A percentile compares a stretch with the other conserved stretches of the same genome.
Conservation (phyloP, 2,329 filamentous ascomycete genomes). For the Rutstroemia sp. region DNA sequence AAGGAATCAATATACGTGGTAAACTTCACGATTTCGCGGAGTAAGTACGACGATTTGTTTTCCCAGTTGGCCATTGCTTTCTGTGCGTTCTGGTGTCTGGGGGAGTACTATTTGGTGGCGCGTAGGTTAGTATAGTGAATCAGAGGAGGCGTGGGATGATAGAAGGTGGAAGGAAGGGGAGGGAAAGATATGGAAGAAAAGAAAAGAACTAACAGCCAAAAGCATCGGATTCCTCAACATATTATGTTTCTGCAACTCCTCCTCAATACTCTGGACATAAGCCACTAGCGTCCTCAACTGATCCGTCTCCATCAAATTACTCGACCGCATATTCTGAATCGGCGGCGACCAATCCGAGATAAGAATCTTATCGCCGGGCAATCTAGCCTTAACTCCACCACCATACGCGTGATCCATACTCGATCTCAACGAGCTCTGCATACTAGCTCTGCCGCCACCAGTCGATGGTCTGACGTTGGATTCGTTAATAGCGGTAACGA, state of each 20-base stretch:
- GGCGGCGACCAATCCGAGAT: slow-evolving; percentile 88
- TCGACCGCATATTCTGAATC: slow-evolving; percentile 82
- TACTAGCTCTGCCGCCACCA: slow-evolving; percentile 28
- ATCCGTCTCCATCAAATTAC: slow-evolving; percentile 68
- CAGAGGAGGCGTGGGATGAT: not conserved
- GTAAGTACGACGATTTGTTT: slow-evolving; percentile 83
- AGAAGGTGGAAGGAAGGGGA: not conserved
- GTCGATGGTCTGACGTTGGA: slow-evolving; percentile 27
- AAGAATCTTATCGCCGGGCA: slow-evolving; percentile 77
- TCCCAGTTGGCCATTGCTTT: slow-evolving; percentile 97
- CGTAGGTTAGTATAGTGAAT: not conserved
- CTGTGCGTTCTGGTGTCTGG: slow-evolving; percentile 68
- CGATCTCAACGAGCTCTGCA: slow-evolving; percentile 55
- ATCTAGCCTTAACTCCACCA: slow-evolving; percentile 39
- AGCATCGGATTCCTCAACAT: slow-evolving; percentile 81
- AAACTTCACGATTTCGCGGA: slow-evolving; percentile 95
- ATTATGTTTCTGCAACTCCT: slow-evolving; percentile 81
- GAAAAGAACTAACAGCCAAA: slow-evolving; percentile 52
- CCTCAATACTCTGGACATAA: slow-evolving; percentile 81
- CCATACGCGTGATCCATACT: slow-evolving; percentile 40
- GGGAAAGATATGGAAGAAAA: too few species aligned
- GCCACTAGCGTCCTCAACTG: slow-evolving; percentile 67
- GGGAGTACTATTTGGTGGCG: slow-evolving; percentile 54
- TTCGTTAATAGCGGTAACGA: slow-evolving; percentile 45
- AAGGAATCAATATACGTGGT: slow-evolving; percentile 88